These are phyloP conservation scores for Rutstroemia sp. DNA, from an alignment of 2,329 filamentous ascomycete genomes.

Conservation along the genomic window DNA sequence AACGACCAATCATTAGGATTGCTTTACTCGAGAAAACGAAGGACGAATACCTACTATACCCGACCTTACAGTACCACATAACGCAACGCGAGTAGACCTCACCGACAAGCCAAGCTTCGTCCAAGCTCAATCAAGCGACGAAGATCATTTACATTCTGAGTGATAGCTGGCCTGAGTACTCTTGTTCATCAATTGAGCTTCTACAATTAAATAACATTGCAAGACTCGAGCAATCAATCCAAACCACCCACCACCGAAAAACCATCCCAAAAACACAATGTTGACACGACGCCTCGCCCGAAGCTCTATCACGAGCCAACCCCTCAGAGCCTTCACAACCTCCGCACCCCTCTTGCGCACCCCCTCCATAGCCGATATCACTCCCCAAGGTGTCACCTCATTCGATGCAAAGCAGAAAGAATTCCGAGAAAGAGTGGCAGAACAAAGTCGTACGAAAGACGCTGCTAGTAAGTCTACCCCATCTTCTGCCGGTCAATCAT, in stretches of 20 bases:
- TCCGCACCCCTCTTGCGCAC: conserved; percentile 35
- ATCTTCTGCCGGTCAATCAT: conserved; percentile 26
- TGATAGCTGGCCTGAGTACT: neutral
- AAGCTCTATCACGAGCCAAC: conserved; percentile 23
- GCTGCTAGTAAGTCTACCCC: conserved; percentile 60
- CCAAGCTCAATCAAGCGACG: neutral
- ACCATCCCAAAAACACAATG: conserved; percentile 12
- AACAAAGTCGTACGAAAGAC: conserved; percentile 71
- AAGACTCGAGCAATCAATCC: neutral
- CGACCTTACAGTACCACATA: too few species aligned
- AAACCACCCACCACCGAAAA: neutral
- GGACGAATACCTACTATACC: too few species aligned
- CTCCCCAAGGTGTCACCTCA: conserved; percentile 57
- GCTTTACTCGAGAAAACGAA: too few species aligned
- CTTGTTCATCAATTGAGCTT: neutral
- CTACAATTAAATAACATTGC: neutral
- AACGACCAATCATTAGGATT: too few species aligned
- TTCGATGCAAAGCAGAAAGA: conserved; percentile 81
- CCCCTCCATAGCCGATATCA: conserved; percentile 84
- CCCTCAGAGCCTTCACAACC: conserved; percentile 50
- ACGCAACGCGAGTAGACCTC: too few species aligned
- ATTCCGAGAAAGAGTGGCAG: conserved; percentile 75
- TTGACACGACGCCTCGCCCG: conserved; percentile 25
- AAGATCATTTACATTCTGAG: neutral
- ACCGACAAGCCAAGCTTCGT: too few species aligned